Base-by-base conservation (phyloP, 2,329 filamentous ascomycete genomes). In the Paracoccidioides brasiliensis region DNA sequence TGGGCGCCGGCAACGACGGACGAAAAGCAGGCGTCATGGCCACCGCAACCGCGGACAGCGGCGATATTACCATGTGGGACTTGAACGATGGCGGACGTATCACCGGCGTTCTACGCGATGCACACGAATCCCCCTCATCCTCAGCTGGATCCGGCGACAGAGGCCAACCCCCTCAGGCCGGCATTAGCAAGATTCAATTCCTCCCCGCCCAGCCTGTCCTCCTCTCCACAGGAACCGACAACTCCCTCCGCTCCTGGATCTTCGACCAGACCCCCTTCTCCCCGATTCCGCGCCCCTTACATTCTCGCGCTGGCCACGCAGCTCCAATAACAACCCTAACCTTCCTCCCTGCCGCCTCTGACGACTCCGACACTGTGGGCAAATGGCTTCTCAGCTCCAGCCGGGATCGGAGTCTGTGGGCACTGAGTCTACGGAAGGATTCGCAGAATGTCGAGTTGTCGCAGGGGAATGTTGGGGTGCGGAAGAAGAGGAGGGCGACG, bases 11-110 rank as follows among this genome's bases (percentile, higher is more conserved):
- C 6, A 83, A 89, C 38, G 89, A 96, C 70, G 90, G 91, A 0
- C 82, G 83, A 55, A 83, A 85, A 62, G 81, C 90, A 40, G 93
- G 93, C 54, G 88, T 96, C 55, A 95, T 98, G 90, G 91, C 91
- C 6, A 97, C 93, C 0, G 83, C 89, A 7, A 90, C 88, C 28
- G 76, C 77, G 32, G 77, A 80, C 3, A 90, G 81, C 58, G 91
- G 93, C 38, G 93, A 98, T 69, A 81, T 98, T 46, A 95, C 88
- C 0, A 85, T 98, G 60, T 98, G 93, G 93, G 93, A 98, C 69
- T 77, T 98, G 56, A 96, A 96, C 67, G 80, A 86, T 41, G 90
- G 90, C 14, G 90, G 90, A 4, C 83, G 88, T 63, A 84, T 95
- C 55, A 88, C 87, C 72, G 90, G 93, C 50, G 81, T 95, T 10